A percentile compares a stretch with the other conserved stretches of the same genome.
These are phyloP conservation scores for Oropetium thomaeum DNA, from an alignment of 176 grass and related monocot genomes.

Conservation along the genomic window DNA sequence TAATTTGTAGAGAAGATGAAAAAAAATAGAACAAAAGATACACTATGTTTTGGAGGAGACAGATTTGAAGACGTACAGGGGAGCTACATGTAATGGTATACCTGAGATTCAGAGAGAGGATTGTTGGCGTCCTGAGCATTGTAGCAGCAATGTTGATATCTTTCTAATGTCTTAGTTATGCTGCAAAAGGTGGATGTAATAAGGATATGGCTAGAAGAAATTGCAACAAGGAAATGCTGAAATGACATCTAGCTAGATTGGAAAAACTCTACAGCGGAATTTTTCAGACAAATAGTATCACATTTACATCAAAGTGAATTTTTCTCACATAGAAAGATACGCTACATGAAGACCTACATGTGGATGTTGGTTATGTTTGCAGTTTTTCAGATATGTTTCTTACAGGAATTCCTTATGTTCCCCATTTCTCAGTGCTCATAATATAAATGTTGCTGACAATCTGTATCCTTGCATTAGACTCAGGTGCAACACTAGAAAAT, in stretches of 20 bases:
- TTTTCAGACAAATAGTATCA: neutral
- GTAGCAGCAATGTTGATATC: constrained; percentile 82
- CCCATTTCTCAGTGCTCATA: neutral
- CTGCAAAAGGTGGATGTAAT: constrained; percentile 36
- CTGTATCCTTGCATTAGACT: neutral
- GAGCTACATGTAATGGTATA: constrained; percentile 17
- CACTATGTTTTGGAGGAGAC: neutral
- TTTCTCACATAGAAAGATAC: neutral
- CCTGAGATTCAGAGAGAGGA: constrained; percentile 72
- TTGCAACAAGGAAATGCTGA: neutral
- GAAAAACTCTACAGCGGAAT: neutral
- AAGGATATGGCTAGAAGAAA: neutral
- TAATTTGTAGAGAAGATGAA: neutral
- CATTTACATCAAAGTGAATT: neutral
- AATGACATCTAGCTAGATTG: neutral
- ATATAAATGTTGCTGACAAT: neutral
- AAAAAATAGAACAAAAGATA: neutral
- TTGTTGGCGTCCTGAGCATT: constrained; percentile 68
- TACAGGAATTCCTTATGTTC: neutral
- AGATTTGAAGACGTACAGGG: neutral
- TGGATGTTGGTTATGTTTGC: neutral
- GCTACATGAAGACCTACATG: neutral
- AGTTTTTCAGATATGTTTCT: neutral
- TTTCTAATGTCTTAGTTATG: constrained; percentile 69
- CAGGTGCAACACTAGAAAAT: neutral